A percentile compares a stretch with the other conserved stretches of the same genome.
These are phyloP conservation scores for Hemileccinum impolitum DNA, from an alignment of 768 basidiomycete species.

Conservation along the genomic window DNA sequence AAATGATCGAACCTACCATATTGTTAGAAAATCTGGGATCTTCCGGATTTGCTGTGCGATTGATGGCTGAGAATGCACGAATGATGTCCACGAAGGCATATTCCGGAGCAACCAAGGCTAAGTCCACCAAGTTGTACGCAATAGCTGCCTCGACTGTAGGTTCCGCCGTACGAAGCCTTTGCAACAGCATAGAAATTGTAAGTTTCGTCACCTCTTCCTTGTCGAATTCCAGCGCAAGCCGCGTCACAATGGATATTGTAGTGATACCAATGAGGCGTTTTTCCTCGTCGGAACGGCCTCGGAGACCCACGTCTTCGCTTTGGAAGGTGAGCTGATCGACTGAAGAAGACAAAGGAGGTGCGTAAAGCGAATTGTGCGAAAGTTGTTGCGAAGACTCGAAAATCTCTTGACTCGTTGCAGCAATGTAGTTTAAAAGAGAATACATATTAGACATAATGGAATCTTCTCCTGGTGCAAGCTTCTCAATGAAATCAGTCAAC, in stretches of 20 bases:
- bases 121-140: conserved; percentile 85
- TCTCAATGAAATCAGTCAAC: conserved; percentile 6
- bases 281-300: conserved; percentile 77
- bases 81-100: conserved; percentile 81
- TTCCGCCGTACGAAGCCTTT: conserved; percentile 81
- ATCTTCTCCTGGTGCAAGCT: conserved; percentile 86
- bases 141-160: conserved; percentile 89
- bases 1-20: conserved; percentile 50
- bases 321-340: conserved; percentile 51
- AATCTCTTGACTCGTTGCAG: conserved; percentile 76
- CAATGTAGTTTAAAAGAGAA: conserved; percentile 89
- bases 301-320: conserved; percentile 60
- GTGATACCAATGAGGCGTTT: conserved; percentile 82
- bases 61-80: conserved; percentile 78
- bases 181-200: conserved; percentile 89
- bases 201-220: conserved; percentile 86
- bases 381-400: conserved; percentile 48
- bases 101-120: conserved; percentile 77
- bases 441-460: conserved; percentile 95
- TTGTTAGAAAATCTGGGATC: conserved; percentile 88
- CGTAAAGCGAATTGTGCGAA: conserved; percentile 40
- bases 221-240: conserved; percentile 82
- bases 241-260: conserved; percentile 87
- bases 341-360: conserved; percentile 26
- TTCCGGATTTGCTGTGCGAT: conserved; percentile 82